Base-by-base conservation (phyloP, 768 basidiomycete genomes). In the Collybia nuda region DNA sequence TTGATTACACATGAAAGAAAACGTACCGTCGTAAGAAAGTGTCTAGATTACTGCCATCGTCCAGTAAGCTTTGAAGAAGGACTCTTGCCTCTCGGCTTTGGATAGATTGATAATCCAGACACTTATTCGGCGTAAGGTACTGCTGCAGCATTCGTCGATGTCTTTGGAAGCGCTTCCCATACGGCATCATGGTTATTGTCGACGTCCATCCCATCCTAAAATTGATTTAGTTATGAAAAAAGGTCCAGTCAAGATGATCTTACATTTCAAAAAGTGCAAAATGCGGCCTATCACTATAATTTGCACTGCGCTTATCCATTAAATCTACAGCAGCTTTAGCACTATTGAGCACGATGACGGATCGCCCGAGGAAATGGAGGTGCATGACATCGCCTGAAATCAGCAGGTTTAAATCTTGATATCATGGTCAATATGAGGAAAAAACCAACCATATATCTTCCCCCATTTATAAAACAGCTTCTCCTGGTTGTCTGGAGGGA, bases 371-470 rank as follows among this genome's bases (percentile, higher is more conserved):
- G 5, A 67, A 24, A 7, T 46, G 28, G 37, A 63, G 26, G 14
- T 51, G 50, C 28, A 64, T 43, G 5, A 66, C 62, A 42, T 62
- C 65, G 14, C 64, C 64, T 66, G 23, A 4, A 44, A 44, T n/a
- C n/a, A n/a, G n/a, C n/a, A n/a, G n/a, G n/a, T n/a, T n/a, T n/a
- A n/a, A n/a, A n/a, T n/a, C n/a, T n/a, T n/a, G n/a, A n/a, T n/a
- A n/a, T n/a, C n/a, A n/a, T n/a, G n/a, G n/a, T n/a, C n/a, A n/a
- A n/a, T 15, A 50, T 15, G n/a, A 29, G 40, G 15, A 42, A 48
- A 19, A 26, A 21, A 51, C 58, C 11, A 7, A 67, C 73, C 73
- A 50, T 73, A 70, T 42, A 44, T 57, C 54, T 68, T 66, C 1
- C 67, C 60, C 62, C 66, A 65, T 23, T 64, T 47, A 43, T 66